Base-by-base conservation (phyloP, 2,329 filamentous ascomycete species). In the Pyrenochaeta sp. region DNA sequence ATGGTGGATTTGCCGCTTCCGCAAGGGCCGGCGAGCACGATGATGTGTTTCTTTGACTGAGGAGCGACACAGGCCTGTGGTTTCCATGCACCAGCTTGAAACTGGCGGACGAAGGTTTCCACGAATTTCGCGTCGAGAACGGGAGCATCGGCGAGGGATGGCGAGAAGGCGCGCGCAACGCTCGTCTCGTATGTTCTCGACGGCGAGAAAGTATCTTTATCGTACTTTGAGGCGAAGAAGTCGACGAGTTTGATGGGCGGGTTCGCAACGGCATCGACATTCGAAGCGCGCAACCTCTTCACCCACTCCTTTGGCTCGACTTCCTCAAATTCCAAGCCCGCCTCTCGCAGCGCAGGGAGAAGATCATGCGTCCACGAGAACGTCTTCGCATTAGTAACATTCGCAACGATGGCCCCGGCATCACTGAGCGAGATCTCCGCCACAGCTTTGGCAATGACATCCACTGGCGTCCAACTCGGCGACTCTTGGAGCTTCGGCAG, bases 321-420 rank as follows among this genome's bases (percentile, higher is more conserved):
- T 28, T 54, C 52, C 5, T 67, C 60, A 10, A 67, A 67, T n/a
- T 30, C 13, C 9, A 65, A 20, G 0, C 78, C 78, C 0, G 75
- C 72, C 0, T 63, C 55, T n/a, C 60, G 63, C 6, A 85, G 63
- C 3, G 74, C 72, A 2, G 81, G 81, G 0, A 85, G 72, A 2
- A 85, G 62, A 36, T 82, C 77, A 0, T 69, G 44, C 0, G 77
- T 80, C 79, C 80, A 84, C 24, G 76, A 68, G 50, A 83, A 78
- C 1, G 66, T 64, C 6, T 52, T 62, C 0, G 75, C 74, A 44
- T 83, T 83, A n/a, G 79, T 70, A 7, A 86, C 67, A 44, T 84
- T 79, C 44, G 77, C 81, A 11, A 83, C 72, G 0, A 71, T 55
- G 2, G 62, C 53, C 2, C 27, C 37, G 3, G 48, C 47, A 24